Evolutionary conservation across 257 asterid genomes (phyloP), one percentile per base, ranked within the genome.

Genomic region (Ballota nigra): DNA sequence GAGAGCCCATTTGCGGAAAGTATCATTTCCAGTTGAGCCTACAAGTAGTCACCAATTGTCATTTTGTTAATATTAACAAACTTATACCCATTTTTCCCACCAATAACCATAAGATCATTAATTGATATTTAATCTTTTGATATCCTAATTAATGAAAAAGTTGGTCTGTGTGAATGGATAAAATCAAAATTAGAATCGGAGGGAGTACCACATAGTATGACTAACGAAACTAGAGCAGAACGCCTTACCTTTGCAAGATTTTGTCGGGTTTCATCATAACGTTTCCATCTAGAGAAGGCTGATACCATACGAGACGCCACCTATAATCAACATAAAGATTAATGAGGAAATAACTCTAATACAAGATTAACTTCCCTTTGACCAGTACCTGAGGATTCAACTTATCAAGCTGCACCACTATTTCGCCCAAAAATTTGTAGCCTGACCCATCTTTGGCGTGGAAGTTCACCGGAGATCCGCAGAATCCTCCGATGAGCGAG

Each of bases 241-340:
- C 0, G 5, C 4, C 12, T 70, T 77, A 90, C 98, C 97, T 91
- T 88, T 38, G 96, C 93, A 63, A 83, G 96, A 63, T 65, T 75
- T 72, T 90, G 96, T 13, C 98, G 74, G 13, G 89, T 83, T 83
- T 90, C 96, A 53, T 93, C 98, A 49, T 80, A 93, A 18, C 96
- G 98, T 73, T 80, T 93, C 97, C 98, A 93, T 77, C 98, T 88
- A 47, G 98, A 93, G 83, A 93, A 87, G 68, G 91, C 88, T 0
- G 97, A 88, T 22, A 93, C 98, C 93, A 87, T 86, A n/a, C 96
- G 77, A 13, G 98, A 90, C 10, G 98, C 97, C 79, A 90, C 92
- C 98, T 91, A 81, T 51, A 66, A 41, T 6, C 12, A 16, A 40
- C 15, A 41, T 13, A 62, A 19, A 20, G 13, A 33, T 20, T 55